Percentiles rank a stretch among this genome's conserved stretches.
phyloP scores from a whole-genome alignment of 1,139 yeast genomes.

The Keqinozyma sinolaborantium region DNA sequence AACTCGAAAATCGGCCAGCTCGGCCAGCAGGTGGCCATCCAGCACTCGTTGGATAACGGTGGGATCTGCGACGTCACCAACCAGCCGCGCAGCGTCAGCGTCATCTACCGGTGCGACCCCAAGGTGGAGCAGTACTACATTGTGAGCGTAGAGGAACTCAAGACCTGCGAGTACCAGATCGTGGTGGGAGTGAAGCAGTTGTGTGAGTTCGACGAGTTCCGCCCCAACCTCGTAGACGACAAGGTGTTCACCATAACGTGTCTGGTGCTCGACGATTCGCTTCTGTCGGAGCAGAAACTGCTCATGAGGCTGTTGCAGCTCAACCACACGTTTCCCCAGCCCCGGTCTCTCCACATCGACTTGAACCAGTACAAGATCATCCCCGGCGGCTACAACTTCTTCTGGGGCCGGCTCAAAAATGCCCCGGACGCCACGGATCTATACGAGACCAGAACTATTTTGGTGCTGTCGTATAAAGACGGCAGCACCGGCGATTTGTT shows the following conservation, averaged over 20 bases:
- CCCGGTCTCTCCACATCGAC: constrained; percentile 20
- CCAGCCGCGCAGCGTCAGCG: constrained; percentile 56
- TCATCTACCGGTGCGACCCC: constrained; percentile 67
- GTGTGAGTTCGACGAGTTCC: constrained; percentile 52
- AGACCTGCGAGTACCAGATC: constrained; percentile 70
- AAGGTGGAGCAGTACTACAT: constrained; percentile 26
- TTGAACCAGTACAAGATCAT: constrained; percentile 20
- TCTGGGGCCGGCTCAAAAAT: constrained; percentile 13
- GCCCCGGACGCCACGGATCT: constrained; percentile 3
- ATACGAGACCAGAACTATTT: constrained; percentile 17
- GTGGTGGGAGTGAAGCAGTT: constrained; percentile 55
- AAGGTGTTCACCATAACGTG: constrained; percentile 41
- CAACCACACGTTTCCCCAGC: constrained; percentile 16
- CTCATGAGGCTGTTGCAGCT: constrained; percentile 1
- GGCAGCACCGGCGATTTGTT: constrained; percentile 14
- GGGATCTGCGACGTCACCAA: constrained; percentile 71
- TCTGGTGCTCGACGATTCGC: constrained; percentile 22
- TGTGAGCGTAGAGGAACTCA: constrained; percentile 54
- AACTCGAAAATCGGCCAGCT: constrained; percentile 7
- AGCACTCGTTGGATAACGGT: constrained; percentile 59
- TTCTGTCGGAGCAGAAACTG: constrained; percentile 2
- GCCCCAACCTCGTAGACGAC: constrained; percentile 32
- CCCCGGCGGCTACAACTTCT: constrained; percentile 33
- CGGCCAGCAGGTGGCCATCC: constrained; percentile 31
- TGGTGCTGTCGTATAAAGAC: constrained; percentile 18